A percentile compares a stretch with the other conserved stretches of the same genome.
phyloP scores from a whole-genome alignment of 2,329 filamentous ascomycete genomes.

The Ascochyta clinopodiicola region DNA sequence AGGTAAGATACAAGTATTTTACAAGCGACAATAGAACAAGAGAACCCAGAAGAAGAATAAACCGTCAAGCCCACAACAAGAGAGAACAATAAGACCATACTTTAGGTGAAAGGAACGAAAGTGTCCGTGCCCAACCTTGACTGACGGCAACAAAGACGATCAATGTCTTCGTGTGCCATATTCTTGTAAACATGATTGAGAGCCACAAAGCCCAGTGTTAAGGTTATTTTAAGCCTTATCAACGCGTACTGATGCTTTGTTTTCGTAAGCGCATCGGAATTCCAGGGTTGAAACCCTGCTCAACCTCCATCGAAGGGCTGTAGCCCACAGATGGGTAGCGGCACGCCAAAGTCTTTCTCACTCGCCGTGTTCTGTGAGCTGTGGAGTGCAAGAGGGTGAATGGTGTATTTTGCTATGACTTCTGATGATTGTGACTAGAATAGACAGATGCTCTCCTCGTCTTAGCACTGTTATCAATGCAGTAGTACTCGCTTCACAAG shows the following conservation, averaged over 20 bases:
- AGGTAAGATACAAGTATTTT: not conserved
- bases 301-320: too few species aligned
- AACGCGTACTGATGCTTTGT: not conserved
- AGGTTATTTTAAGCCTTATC: not conserved
- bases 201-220: not conserved
- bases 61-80: not conserved
- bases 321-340: too few species aligned
- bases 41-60: not conserved
- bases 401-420: too few species aligned
- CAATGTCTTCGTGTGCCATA: not conserved
- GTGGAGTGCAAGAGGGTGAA: too few species aligned
- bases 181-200: not conserved
- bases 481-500: too few species aligned
- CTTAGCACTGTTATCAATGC: too few species aligned
- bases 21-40: not conserved
- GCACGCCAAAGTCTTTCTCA: too few species aligned
- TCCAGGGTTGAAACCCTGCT: not conserved
- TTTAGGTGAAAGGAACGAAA: not conserved
- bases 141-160: not conserved
- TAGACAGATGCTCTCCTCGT: too few species aligned
- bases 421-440: too few species aligned
- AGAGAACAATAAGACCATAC: not conserved
- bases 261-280: not conserved
- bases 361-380: too few species aligned
- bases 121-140: not conserved